These are phyloP conservation scores for Lactarius psammicola DNA, from an alignment of 768 basidiomycete species.

Conservation along the genomic window DNA sequence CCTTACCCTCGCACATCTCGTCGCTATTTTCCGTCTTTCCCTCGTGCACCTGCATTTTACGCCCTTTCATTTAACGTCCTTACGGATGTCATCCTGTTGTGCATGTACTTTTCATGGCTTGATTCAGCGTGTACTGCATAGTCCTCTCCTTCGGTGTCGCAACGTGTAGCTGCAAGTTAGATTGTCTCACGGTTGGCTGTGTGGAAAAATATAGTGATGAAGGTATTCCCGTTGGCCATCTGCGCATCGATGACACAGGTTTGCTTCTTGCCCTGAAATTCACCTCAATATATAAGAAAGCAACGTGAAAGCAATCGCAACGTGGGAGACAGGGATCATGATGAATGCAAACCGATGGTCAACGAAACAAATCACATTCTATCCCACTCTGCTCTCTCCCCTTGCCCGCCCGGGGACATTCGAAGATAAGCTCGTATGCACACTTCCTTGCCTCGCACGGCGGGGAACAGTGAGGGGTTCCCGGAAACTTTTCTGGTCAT, in stretches of 20 bases:
- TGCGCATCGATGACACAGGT: background rate
- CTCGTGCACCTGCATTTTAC: conserved; percentile 26
- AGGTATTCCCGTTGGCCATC: background rate
- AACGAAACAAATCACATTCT: conserved; percentile 10
- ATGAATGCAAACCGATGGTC: conserved; percentile 10
- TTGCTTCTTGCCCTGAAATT: background rate
- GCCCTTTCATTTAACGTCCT: conserved; percentile 27
- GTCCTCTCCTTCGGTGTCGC: conserved; percentile 26
- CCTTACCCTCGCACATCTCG: conserved; percentile 6
- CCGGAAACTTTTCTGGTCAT: conserved; percentile 43
- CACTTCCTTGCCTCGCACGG: conserved; percentile 29
- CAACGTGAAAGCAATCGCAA: conserved; percentile 20
- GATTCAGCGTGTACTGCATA: conserved; percentile 30
- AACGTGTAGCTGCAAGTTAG: conserved; percentile 23
- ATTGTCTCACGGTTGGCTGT: conserved; percentile 23
- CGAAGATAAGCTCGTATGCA: conserved; percentile 23
- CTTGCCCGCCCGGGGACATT: conserved; percentile 23
- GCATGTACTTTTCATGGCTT: conserved; percentile 31
- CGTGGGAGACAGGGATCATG: conserved; percentile 11
- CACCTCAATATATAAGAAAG: conserved; percentile 9
- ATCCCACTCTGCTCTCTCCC: conserved; percentile 27
- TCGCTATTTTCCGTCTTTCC: conserved; percentile 19
- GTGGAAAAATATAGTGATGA: conserved; percentile 26
- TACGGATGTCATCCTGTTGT: conserved; percentile 27
- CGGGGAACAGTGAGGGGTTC: conserved; percentile 39